Evolutionary conservation across 768 basidiomycete genomes (phyloP), one percentile per base, ranked within the genome.

Genomic region (Austroboletus eburneus): DNA sequence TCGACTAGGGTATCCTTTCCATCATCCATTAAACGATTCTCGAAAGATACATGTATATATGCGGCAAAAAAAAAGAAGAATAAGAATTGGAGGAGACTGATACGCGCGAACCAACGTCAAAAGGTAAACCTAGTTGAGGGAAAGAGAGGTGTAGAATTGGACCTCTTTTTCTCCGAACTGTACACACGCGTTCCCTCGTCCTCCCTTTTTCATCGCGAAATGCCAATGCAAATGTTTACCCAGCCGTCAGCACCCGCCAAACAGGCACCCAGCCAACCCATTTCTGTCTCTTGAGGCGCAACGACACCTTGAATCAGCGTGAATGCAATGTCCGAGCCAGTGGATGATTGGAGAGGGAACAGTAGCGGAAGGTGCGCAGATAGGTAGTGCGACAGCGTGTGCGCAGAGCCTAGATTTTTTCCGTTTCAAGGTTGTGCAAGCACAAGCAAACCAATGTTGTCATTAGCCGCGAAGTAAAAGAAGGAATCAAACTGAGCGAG

Each of bases 221-320:
- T 66, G 14, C 87, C 88, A 23, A 96, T 72, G 60, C 91, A 94
- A 43, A 97, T 75, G 62, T 89, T 87, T 23, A 95, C 75, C 93
- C 93, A 98, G 5, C 96, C 96, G 59, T 98, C 96, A 12, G 92
- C 91, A 8, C 92, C 93, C 12, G 85, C 81, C 67, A 97, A 71
- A 57, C 91, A 92, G 17, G 89, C 85, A 9, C 91, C 87, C n/a
- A 98, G 65, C 94, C 95, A 96, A 5, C 86, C 91, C 67, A 97
- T 75, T 60, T 98, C 95, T 6, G 91, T 77, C 24, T 96, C 92
- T 8, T 80, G 73, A 2, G 95, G 96, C 2, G 85, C 68, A 3
- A 77, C 66, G 17, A 97, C 82, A 12, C 96, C 95, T 62, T 97
- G 95, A 12, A 94, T 72, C 39, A 96, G 66, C 0, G 86, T 79